Percentiles rank a stretch among this genome's conserved stretches.
These are phyloP conservation scores for Hortaea sp. DNA, from an alignment of 2,329 filamentous ascomycete genomes.

Conservation along the genomic window DNA sequence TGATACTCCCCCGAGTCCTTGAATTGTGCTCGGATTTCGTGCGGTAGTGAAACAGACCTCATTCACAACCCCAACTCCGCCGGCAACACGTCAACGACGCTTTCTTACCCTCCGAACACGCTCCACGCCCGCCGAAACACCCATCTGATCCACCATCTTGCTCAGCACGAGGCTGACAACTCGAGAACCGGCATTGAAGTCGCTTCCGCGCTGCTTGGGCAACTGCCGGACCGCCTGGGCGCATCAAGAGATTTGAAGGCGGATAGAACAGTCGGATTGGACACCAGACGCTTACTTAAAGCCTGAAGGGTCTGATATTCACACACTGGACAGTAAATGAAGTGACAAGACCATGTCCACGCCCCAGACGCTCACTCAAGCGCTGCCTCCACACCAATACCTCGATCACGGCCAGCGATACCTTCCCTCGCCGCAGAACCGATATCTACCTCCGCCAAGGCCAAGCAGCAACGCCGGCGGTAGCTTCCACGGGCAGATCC, in stretches of 20 bases:
- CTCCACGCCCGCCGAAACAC: too few relatives aligned
- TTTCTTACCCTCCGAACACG: too few relatives aligned
- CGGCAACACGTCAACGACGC: too few relatives aligned
- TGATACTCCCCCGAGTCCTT: too few relatives aligned
- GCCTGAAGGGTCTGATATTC: background rate
- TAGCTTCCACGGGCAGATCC: constrained; percentile 23
- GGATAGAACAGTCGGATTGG: background rate
- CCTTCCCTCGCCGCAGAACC: constrained; percentile 21
- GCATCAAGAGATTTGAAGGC: background rate
- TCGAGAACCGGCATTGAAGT: background rate
- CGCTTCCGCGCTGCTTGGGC: constrained; percentile 1
- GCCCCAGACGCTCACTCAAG: constrained; percentile 22
- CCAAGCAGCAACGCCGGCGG: constrained; percentile 20
- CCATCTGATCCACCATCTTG: too few relatives aligned
- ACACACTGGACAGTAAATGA: background rate
- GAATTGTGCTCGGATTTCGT: too few relatives aligned
- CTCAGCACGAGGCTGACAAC: too few relatives aligned
- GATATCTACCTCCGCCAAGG: constrained; percentile 23
- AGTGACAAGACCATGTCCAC: constrained; percentile 17
- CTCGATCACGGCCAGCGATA: constrained; percentile 22
- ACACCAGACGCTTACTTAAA: background rate
- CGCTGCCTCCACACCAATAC: constrained; percentile 20
- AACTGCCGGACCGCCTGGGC: constrained; percentile 1
- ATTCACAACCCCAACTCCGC: too few relatives aligned
- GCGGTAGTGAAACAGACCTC: too few relatives aligned